Conservation (phyloP, 108 stramenopile species). For the Bacterosira constricta region DNA sequence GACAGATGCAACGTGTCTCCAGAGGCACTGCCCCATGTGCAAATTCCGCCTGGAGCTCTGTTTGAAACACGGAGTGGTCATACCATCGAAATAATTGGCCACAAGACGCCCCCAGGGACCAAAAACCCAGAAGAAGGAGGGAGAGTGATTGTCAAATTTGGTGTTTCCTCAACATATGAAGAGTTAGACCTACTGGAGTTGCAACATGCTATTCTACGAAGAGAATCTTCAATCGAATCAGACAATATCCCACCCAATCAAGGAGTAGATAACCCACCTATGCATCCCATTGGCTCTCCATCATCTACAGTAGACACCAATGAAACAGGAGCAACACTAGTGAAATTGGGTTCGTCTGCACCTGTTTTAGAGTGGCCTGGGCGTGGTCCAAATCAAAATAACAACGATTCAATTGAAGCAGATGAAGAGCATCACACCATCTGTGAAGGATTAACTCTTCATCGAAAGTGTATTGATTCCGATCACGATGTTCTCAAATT, state of each 20-base stretch:
- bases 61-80: slow-evolving; percentile 36
- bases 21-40: slow-evolving; percentile 2
- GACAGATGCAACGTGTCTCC: slow-evolving; percentile 26
- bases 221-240: not conserved
- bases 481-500: slow-evolving; percentile 2
- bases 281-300: not conserved
- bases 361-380: slow-evolving; percentile 47
- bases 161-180: not conserved
- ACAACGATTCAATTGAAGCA: not conserved
- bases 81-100: slow-evolving; percentile 27
- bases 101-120: slow-evolving; percentile 3
- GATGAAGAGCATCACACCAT: slow-evolving; percentile 16
- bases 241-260: not conserved
- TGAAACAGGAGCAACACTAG: not conserved
- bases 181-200: slow-evolving; percentile 24
- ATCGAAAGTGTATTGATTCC: slow-evolving; percentile 1
- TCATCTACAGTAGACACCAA: not conserved
- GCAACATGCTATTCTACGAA: slow-evolving; percentile 38
- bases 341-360: not conserved
- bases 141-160: slow-evolving; percentile 4
- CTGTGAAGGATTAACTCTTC: slow-evolving; percentile 26
- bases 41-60: slow-evolving; percentile 34
- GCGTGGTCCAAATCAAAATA: not conserved
- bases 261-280: not conserved
- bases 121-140: slow-evolving; percentile 23